A percentile compares a stretch with the other conserved stretches of the same genome.
Conservation (phyloP, 768 basidiomycete genomes). For the Hygrophoropsis aurantiaca region DNA sequence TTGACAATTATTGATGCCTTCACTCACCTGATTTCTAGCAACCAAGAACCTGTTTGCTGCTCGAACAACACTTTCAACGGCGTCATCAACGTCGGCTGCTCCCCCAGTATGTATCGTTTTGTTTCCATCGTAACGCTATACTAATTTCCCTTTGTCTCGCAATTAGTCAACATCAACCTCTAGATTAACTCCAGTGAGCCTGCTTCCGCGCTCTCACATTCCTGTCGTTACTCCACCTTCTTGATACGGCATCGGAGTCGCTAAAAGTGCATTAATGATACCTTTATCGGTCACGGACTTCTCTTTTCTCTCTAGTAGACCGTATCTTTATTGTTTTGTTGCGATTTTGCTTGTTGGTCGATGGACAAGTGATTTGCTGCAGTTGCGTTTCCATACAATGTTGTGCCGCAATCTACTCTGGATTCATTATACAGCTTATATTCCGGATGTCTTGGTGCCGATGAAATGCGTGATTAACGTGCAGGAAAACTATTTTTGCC, state of each 20-base stretch:
- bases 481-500: no score
- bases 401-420: background rate
- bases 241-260: background rate
- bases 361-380: no score
- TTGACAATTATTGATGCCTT: background rate
- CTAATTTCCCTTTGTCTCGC: background rate
- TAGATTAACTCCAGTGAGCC: slow-evolving; percentile 5
- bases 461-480: no score
- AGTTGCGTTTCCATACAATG: no score
- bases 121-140: background rate
- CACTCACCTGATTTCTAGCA: slow-evolving; percentile 20
- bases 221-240: slow-evolving; percentile 18
- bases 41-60: slow-evolving; percentile 41
- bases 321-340: slow-evolving; percentile 8
- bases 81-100: slow-evolving; percentile 40
- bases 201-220: background rate
- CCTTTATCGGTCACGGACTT: slow-evolving; percentile 6
- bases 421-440: slow-evolving; percentile 2
- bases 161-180: slow-evolving; percentile 16
- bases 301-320: background rate
- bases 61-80: slow-evolving; percentile 31
- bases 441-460: slow-evolving; percentile 2
- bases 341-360: background rate
- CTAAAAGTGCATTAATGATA: slow-evolving; percentile 12
- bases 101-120: slow-evolving; percentile 28